Percentiles rank a stretch among this genome's conserved stretches.
Evolutionary conservation across 202 grass and related monocot species (phyloP).

Genomic region (Hordeum pubiflorum): DNA sequence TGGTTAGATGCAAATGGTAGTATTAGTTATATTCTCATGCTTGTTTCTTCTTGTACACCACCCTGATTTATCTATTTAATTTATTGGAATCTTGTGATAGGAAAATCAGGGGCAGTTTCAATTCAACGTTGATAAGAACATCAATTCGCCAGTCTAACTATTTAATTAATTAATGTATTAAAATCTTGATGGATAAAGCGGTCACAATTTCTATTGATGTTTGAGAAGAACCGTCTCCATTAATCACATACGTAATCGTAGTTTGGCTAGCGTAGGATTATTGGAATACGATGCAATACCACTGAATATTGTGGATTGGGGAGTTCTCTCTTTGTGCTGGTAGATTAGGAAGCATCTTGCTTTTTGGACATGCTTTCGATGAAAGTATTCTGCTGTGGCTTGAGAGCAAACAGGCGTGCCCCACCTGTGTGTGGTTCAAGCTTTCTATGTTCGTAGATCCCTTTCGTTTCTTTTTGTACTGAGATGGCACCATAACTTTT

Average conservation of each 20-base stretch:
- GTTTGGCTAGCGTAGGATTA: background rate
- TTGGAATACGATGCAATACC: background rate
- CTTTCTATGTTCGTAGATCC: slow-evolving; percentile 26
- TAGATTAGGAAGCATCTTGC: slow-evolving; percentile 30
- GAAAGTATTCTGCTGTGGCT: slow-evolving; percentile 10
- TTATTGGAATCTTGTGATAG: slow-evolving; percentile 23
- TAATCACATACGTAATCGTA: background rate
- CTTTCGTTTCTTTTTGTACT: slow-evolving; percentile 31
- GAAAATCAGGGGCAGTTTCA: slow-evolving; percentile 13
- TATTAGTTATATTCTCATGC: slow-evolving; percentile 9
- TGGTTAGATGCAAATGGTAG: slow-evolving; percentile 25
- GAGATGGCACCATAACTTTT: slow-evolving; percentile 18
- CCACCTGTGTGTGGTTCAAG: slow-evolving; percentile 19
- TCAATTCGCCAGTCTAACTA: background rate
- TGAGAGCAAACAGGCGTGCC: slow-evolving; percentile 22
- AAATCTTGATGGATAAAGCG: slow-evolving; percentile 2
- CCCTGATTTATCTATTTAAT: slow-evolving; percentile 43
- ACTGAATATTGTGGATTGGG: background rate
- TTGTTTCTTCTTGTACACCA: slow-evolving; percentile 42
- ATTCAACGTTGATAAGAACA: slow-evolving; percentile 26
- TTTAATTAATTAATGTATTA: slow-evolving; percentile 7
- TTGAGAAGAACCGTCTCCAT: background rate
- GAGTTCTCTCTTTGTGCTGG: slow-evolving; percentile 16
- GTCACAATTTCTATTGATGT: background rate
- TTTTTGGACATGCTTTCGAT: slow-evolving; percentile 33